A percentile compares a stretch with the other conserved stretches of the same genome.
Evolutionary conservation across 306 rosid species (phyloP).

Genomic region (Vigna reflexopilosa): DNA sequence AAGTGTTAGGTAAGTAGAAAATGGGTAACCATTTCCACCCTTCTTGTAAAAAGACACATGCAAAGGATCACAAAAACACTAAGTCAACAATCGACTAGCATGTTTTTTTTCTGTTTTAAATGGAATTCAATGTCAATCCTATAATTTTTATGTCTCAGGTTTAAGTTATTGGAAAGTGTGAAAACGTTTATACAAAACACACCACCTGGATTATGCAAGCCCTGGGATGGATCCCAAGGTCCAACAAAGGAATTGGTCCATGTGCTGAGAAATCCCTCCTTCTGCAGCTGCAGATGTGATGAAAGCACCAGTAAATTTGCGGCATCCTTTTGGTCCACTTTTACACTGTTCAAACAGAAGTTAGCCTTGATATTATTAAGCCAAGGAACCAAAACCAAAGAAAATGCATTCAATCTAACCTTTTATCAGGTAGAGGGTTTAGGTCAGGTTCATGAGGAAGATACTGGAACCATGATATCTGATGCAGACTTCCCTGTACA

Average conservation of each 20-base stretch:
- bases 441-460: conserved; percentile 88
- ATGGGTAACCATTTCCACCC: conserved; percentile 5
- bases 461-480: conserved; percentile 94
- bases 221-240: conserved; percentile 99
- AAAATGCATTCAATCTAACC: conserved; percentile 53
- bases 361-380: conserved; percentile 21
- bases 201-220: conserved; percentile 93
- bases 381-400: conserved; percentile 22
- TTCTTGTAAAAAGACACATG: conserved; percentile 12
- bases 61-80: conserved; percentile 41
- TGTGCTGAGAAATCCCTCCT: conserved; percentile 84
- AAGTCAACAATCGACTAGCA: conserved; percentile 36
- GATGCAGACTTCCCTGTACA: conserved; percentile 86
- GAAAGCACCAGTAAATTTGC: conserved; percentile 83
- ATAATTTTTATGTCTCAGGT: background rate
- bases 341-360: conserved; percentile 59
- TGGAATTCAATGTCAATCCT: background rate
- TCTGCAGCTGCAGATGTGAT: conserved; percentile 90
- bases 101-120: background rate
- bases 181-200: background rate
- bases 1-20: conserved; percentile 37
- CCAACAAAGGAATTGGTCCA: conserved; percentile 99
- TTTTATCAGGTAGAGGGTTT: conserved; percentile 75
- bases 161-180: background rate
- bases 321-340: conserved; percentile 83